Percentiles rank a stretch among this genome's conserved stretches.
phyloP scores from a whole-genome alignment of 2,329 filamentous ascomycete genomes.

The Penicillium concentricum region DNA sequence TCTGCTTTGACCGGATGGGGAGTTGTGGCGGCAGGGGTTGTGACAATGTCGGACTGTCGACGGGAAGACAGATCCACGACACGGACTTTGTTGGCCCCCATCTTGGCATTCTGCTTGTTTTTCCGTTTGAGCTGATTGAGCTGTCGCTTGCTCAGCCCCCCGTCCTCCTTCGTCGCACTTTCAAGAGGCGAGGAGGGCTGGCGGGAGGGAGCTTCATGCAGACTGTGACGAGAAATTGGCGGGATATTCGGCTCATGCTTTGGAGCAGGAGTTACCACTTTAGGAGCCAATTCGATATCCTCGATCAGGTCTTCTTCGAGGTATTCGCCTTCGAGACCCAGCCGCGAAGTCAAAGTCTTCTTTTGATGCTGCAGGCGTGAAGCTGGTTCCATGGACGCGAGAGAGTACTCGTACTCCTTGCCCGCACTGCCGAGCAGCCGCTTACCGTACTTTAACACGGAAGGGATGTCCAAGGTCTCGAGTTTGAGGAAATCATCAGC shows the following conservation, averaged over 20 bases:
- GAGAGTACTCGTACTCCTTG: constrained; percentile 76
- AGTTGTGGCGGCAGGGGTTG: constrained; percentile 53
- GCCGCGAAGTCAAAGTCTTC: constrained; percentile 75
- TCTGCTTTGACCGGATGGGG: constrained; percentile 62
- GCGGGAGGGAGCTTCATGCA: constrained; percentile 42
- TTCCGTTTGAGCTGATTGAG: constrained; percentile 94
- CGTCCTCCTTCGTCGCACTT: constrained; percentile 59
- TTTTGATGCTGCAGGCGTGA: constrained; percentile 83
- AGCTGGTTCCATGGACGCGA: constrained; percentile 78
- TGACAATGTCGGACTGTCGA: constrained; percentile 63
- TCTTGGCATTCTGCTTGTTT: constrained; percentile 83
- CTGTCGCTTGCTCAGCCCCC: constrained; percentile 82
- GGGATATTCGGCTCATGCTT: constrained; percentile 53
- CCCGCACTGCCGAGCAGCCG: constrained; percentile 79
- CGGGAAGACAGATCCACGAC: constrained; percentile 81
- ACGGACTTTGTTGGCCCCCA: constrained; percentile 83
- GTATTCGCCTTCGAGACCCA: constrained; percentile 81
- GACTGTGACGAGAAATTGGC: constrained; percentile 42
- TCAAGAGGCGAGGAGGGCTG: constrained; percentile 51
- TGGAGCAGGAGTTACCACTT: constrained; percentile 42
- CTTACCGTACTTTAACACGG: constrained; percentile 79
- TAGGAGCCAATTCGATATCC: constrained; percentile 56
- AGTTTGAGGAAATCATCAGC: constrained; percentile 67
- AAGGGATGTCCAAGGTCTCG: constrained; percentile 71
- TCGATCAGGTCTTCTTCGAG: constrained; percentile 80